Percentiles rank a stretch among this genome's conserved stretches.
Conservation (phyloP, 2,329 filamentous ascomycete genomes). For the Endoconidiophora laricicola region DNA sequence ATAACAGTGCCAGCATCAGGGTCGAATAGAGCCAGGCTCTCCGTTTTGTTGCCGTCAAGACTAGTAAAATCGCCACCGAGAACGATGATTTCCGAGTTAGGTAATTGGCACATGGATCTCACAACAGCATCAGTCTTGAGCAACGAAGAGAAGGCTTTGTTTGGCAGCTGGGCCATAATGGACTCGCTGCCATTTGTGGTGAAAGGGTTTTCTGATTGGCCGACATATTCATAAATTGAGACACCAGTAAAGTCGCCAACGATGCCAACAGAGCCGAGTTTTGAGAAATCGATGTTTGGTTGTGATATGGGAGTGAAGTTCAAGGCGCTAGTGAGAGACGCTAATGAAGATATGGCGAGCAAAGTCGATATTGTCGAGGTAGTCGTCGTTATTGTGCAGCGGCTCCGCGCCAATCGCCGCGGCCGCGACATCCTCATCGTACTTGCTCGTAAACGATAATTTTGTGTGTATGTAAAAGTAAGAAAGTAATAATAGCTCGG, state of each 20-base stretch:
- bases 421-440: slow-evolving; percentile 12
- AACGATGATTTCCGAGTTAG: slow-evolving; percentile 54
- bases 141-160: slow-evolving; percentile 63
- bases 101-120: slow-evolving; percentile 62
- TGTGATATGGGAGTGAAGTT: slow-evolving; percentile 46
- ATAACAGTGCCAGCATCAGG: slow-evolving; percentile 52
- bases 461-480: neutral
- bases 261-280: slow-evolving; percentile 69
- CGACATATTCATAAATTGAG: slow-evolving; percentile 72
- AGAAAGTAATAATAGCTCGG: neutral
- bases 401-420: slow-evolving; percentile 8
- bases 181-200: slow-evolving; percentile 65
- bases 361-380: slow-evolving; percentile 4
- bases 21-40: slow-evolving; percentile 68
- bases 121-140: slow-evolving; percentile 71
- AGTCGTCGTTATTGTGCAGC: slow-evolving; percentile 3
- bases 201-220: slow-evolving; percentile 53
- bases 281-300: slow-evolving; percentile 59
- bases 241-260: slow-evolving; percentile 83
- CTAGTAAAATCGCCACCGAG: slow-evolving; percentile 94
- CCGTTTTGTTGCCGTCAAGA: slow-evolving; percentile 57
- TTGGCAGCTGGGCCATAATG: slow-evolving; percentile 66
- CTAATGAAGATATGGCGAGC: slow-evolving; percentile 11
- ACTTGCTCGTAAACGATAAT: slow-evolving; percentile 1
- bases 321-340: slow-evolving; percentile 25